Evolutionary conservation across 2,329 filamentous ascomycete genomes (phyloP).

Genomic region (Talaromyces albobiverticillius): DNA sequence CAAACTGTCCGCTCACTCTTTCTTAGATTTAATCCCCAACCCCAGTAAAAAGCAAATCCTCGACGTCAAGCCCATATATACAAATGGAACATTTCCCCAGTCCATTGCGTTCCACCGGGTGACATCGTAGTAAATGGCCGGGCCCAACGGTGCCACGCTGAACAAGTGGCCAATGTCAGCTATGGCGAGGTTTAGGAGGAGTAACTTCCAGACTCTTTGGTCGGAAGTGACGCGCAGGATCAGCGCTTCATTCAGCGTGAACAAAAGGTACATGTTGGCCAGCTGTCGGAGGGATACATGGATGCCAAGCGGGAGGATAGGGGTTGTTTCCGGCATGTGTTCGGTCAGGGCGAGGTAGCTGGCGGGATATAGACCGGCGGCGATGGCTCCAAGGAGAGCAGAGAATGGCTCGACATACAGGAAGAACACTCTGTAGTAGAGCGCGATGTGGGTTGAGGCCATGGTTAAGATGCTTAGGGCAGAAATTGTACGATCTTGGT

Average conservation of each 20-base stretch:
- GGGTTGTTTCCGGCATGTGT: slow-evolving; percentile 42
- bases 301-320: slow-evolving; percentile 55
- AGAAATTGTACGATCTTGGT: too few relatives aligned
- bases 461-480: background rate
- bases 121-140: slow-evolving; percentile 62
- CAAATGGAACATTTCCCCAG: slow-evolving; percentile 67
- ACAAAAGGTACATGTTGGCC: slow-evolving; percentile 73
- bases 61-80: slow-evolving; percentile 63
- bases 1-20: background rate
- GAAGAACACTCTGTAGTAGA: slow-evolving; percentile 68
- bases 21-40: slow-evolving; percentile 41
- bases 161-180: slow-evolving; percentile 77
- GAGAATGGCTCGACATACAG: slow-evolving; percentile 65
- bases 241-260: slow-evolving; percentile 73
- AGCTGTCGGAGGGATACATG: slow-evolving; percentile 70
- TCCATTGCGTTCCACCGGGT: slow-evolving; percentile 65
- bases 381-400: slow-evolving; percentile 53
- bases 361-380: slow-evolving; percentile 49
- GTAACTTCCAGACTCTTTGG: slow-evolving; percentile 65
- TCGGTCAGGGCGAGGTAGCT: slow-evolving; percentile 66
- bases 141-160: slow-evolving; percentile 59
- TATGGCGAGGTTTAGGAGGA: slow-evolving; percentile 66
- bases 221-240: slow-evolving; percentile 69
- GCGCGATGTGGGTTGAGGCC: background rate
- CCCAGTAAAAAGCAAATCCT: slow-evolving; percentile 59